Base-by-base conservation (phyloP, 768 basidiomycete species). In the Russula sp. region DNA sequence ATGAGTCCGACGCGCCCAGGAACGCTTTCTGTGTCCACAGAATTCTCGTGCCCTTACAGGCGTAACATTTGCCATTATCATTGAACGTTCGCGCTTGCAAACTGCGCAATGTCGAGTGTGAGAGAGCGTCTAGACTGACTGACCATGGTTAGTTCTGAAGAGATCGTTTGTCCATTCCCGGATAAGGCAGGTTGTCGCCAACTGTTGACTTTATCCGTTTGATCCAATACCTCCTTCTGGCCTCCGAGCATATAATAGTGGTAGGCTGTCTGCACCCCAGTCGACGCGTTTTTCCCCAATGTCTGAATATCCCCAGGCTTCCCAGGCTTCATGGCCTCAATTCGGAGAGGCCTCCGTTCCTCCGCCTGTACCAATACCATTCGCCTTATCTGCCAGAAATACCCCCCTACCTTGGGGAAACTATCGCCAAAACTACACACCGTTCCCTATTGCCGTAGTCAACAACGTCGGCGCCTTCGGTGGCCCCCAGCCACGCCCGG, bases 221-320 rank as follows among this genome's bases (percentile, higher is more conserved):
- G 46, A 48, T 48, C 5, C 4, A 46, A 5, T 22, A 24, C 22
- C 1, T n/a, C 11, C 2, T 7, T 9, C 22, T 44, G 13, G 14
- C 16, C 22, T 32, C 40, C 10, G 10, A 10, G 22, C 10, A 53
- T 61, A 44, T 44, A 53, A 53, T 13, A 16, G 6, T n/a, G 36
- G 18, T 24, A 0, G 22, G 22, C 26, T 52, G 20, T 13, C n/a
- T 22, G 20, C 32, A 20, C 28, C 59, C 38, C 52, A 60, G 38
- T 42, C n/a, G 10, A 26, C 9, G 18, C 38, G 46, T 16, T 30
- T 4, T 5, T 13, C n/a, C 28, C n/a, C 49, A 22, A 61, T 61
- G 60, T 61, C 60, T 4, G 51, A 50, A 20, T 59, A 50, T 24
- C 16, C 53, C 14, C 22, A 57, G 2, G 36, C 13, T 36, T 11